Conservation (phyloP, 345 rosid species). For the Populus deltoides region DNA sequence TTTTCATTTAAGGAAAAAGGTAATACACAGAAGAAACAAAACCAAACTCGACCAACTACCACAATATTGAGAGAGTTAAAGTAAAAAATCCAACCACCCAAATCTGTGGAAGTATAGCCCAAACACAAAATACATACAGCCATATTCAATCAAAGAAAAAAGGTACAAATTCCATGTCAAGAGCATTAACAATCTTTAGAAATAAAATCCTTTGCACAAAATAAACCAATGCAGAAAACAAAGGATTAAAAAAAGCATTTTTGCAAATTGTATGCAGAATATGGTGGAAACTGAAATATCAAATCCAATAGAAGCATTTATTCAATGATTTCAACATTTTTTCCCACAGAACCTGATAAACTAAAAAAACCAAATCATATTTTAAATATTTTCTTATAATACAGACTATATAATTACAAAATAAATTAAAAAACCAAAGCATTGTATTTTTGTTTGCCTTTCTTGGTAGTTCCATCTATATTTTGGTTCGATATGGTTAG, state of each 20-base stretch:
- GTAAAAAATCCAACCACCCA: background rate
- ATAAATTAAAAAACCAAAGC: background rate
- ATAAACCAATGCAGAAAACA: background rate
- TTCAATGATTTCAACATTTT: background rate
- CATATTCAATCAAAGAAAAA: background rate
- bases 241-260: background rate
- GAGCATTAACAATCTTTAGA: background rate
- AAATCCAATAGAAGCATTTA: background rate
- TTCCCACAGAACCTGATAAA: background rate
- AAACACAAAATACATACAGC: background rate
- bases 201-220: background rate
- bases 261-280: background rate
- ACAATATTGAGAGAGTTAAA: background rate
- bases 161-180: background rate
- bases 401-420: background rate
- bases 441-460: too few species aligned
- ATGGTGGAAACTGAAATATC: background rate
- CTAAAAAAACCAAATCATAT: too few species aligned
- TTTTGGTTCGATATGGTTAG: too few species aligned
- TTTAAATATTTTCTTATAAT: background rate
- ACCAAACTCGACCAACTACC: conserved; percentile 11
- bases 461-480: too few species aligned
- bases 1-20: background rate
- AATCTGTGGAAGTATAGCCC: background rate
- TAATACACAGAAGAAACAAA: background rate